These are phyloP conservation scores for Camelina sativa DNA, from an alignment of 345 rosid genomes.

Conservation along the genomic window DNA sequence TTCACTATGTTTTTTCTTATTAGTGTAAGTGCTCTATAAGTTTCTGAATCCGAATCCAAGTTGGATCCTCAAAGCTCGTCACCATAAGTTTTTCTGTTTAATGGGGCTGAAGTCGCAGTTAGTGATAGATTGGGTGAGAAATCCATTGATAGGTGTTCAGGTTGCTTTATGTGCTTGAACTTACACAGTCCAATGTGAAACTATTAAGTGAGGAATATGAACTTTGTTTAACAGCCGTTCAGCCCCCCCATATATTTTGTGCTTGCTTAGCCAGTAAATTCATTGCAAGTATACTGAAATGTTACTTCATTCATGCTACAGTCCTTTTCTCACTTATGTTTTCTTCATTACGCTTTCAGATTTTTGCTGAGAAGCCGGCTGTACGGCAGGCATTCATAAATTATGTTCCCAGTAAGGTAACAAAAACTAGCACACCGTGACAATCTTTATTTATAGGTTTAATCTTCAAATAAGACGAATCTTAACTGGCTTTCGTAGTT, in stretches of 20 bases:
- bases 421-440: conserved; percentile 34
- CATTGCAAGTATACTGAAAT: not conserved
- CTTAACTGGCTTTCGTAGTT: conserved; percentile 23
- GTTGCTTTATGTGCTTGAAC: conserved; percentile 18
- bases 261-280: not conserved
- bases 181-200: conserved; percentile 1
- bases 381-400: conserved; percentile 83
- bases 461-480: not conserved
- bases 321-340: conserved; percentile 2
- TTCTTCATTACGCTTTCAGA: conserved; percentile 52
- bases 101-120: conserved; percentile 14
- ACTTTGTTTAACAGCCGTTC: not conserved
- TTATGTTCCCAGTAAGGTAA: conserved; percentile 90
- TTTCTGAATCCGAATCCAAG: conserved; percentile 23
- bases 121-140: not conserved
- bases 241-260: conserved; percentile 1
- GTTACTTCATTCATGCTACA: not conserved
- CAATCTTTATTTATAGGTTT: conserved; percentile 22
- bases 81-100: conserved; percentile 2
- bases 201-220: not conserved
- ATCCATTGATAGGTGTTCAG: conserved; percentile 10
- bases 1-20: conserved; percentile 13
- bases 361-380: conserved; percentile 97
- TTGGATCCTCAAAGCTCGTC: not conserved
- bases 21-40: conserved; percentile 19